Base-by-base conservation (phyloP, 2,329 filamentous ascomycete species). In the Penicillium brevicompactum region DNA sequence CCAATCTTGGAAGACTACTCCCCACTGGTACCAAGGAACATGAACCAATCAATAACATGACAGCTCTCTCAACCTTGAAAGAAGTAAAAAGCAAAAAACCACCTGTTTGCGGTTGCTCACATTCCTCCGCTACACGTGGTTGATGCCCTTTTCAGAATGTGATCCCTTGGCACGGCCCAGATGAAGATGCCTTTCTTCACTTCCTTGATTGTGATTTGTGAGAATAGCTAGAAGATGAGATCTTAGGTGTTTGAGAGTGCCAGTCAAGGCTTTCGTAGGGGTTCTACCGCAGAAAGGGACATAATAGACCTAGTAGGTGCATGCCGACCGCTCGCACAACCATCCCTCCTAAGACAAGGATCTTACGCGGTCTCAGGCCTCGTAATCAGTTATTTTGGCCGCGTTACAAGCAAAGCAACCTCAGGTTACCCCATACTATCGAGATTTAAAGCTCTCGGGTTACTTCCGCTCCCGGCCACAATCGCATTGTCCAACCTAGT, bases 381-480 rank as follows among this genome's bases (percentile, higher is more conserved):
- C 34, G 14, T 7, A 37, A n/a, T 37, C 34, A 37, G 13, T 37
- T 37, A 13, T n/a, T 37, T 37, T 6, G n/a, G 13, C 13, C 13
- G 38, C 8, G 38, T 38, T 21, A 18, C 5, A 34, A 34, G 21
- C n/a, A n/a, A 14, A 46, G 18, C 30, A 27, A 22, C 18, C 13
- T 5, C 32, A 7, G 24, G 31, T 32, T 11, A 22, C 10, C 27
- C 6, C 32, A 11, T 31, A 9, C 18, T 27, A 38, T 41, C 21
- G 45, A 32, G 46, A 42, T 11, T 11, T 40, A 51, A 47, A 24
- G 31, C 40, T 18, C 30, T 16, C 2, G 14, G 22, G 18, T 8
- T 16, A 27, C 31, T 51, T 55, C 60, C 53, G 51, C 56, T 59
- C 30, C 34, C 59, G 53, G 58, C 48, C 10, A 60, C 38, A 49